Evolutionary conservation across 176 grass and related monocot genomes (phyloP), one percentile per base, ranked within the genome.

Genomic region (Carex littledalei): DNA sequence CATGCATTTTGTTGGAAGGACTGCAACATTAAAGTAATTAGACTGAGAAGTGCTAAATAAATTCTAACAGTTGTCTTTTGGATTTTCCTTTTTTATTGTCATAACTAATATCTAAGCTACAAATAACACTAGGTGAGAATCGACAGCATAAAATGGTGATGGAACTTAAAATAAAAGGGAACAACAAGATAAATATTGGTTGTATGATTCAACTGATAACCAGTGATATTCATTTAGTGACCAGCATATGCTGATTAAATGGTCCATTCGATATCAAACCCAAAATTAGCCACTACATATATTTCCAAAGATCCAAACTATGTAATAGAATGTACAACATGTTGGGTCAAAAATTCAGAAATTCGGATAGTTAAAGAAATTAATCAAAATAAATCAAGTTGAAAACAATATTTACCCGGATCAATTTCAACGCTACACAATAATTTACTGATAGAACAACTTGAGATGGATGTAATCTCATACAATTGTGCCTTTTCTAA

Each of bases 401-500:
- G 6, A 45, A 39, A 45, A 45, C 6, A 45, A 45, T 45, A 45
- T 45, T 29, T 45, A 45, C 1, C 6, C 7, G 7, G 41, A 45
- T 45, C 41, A 8, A 45, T 45, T 45, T 45, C 41, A 45, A 45
- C 41, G 9, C 5, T 16, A 55, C 47, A 55, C 31, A 54, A 16
- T 17, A 70, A 24, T 60, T 79, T 26, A 58, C 37, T 66, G 43
- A 45, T 45, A 56, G 43, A 88, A 82, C 20, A 70, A 52, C 70
- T 70, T 88, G 35, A 21, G 45, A 52, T 18, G 52, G 58, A 72
- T 14, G 37, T 39, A 82, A 84, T 17, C 80, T 37, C 26, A 85
- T 8, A 84, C 58, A 86, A 64, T 47, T 47, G 64, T 84, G 66
- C 2, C 67, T 66, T 57, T 49, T 65, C 34, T 91, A 80, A 22